Base-by-base conservation (phyloP, 2,329 filamentous ascomycete species). In the Sclerotinia trifoliorum region DNA sequence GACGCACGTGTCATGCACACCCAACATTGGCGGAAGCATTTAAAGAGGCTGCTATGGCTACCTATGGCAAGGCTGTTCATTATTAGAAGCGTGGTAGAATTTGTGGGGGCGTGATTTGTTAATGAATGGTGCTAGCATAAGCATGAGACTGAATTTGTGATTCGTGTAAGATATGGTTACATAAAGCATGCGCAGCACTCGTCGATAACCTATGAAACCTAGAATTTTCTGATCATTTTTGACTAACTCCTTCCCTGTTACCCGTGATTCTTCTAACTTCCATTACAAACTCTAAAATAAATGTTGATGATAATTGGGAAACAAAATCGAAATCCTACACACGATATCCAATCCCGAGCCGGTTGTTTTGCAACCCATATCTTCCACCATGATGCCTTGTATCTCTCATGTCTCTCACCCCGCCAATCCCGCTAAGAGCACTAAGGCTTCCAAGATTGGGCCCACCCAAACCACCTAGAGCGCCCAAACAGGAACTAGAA, bases 11-110 rank as follows among this genome's bases (percentile, higher is more conserved):
- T 82, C 95, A 99, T 82, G 95, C 95, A 67, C 95, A 99, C 83
- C 95, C 95, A 68, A 77, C 75, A 44, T 71, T 99, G 70, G 89
- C 94, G 32, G 95, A 99, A 84, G 95, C 95, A 56, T 98, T 99
- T 87, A 99, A 99, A 86, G 95, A 99, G 87, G 95, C 95, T 77
- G 95, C 95, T 75, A 98, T 99, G 95, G 92, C 93, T 71, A 97
- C 94, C 63, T 93, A 96, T 83, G 88, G 89, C 77, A 95, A 97
- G 85, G 90, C 95, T 74, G 97, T 99, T 80, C 95, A 99, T 84
- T 96, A 91, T 82, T 99, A 91, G 81, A 74, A 52, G 68, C 54
- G 3, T n/a, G 15, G 13, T 46, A 24, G 32, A 26, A 11, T 29
- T 29, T 55, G 49, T 15, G 8, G 62, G 21, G 39, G 64, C 32